Percentiles rank a stretch among this genome's conserved stretches.
Conservation (phyloP, 2,329 filamentous ascomycete species). For the Beauveria varroae region DNA sequence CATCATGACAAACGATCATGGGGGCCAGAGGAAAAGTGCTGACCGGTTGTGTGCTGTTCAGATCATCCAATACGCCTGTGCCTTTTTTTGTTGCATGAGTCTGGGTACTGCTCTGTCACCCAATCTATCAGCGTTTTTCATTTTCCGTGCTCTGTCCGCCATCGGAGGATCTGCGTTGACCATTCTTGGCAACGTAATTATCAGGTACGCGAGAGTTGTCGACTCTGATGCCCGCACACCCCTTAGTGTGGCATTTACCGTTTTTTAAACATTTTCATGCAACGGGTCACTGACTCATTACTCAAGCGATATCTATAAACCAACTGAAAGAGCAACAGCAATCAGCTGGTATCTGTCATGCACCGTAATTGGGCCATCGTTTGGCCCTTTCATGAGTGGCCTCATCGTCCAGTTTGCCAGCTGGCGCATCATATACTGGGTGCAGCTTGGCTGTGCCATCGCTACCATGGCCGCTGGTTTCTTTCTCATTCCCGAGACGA, state of each 20-base stretch:
- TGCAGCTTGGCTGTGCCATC: conserved; percentile 62
- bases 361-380: conserved; percentile 62
- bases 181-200: conserved; percentile 61
- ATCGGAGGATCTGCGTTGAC: conserved; percentile 71
- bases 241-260: not conserved
- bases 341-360: conserved; percentile 67
- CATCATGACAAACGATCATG: too few species aligned
- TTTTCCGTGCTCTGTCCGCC: conserved; percentile 67
- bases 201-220: conserved; percentile 37
- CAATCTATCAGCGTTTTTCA: conserved; percentile 62
- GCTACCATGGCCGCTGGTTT: conserved; percentile 51
- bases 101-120: conserved; percentile 65
- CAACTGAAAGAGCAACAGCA: conserved; percentile 62
- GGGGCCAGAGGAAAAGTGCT: not conserved
- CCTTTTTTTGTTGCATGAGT: conserved; percentile 61
- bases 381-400: conserved; percentile 65
- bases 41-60: conserved; percentile 5
- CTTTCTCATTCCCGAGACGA: conserved; percentile 66
- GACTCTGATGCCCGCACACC: conserved; percentile 18
- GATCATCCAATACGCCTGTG: conserved; percentile 45
- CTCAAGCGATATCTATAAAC: conserved; percentile 50
- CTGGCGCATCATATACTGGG: conserved; percentile 73
- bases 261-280: not conserved
- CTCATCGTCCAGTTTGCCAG: conserved; percentile 67
- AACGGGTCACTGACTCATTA: not conserved